Base-by-base conservation (phyloP, 352 stramenopile genomes). In the Pythium dissimile region DNA sequence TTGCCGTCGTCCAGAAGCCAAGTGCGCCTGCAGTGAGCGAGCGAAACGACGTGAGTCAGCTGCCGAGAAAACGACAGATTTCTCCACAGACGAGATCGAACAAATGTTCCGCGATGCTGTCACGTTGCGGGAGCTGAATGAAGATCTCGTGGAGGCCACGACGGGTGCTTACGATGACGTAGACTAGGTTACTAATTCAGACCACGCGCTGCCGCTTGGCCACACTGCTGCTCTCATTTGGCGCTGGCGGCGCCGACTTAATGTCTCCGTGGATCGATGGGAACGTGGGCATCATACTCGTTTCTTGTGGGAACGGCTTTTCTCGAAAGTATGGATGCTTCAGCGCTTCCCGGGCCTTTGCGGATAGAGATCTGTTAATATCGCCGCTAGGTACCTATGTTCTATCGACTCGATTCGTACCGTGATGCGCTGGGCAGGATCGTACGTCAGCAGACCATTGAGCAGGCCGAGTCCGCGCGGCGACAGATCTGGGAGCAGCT, bases 71-170 rank as follows among this genome's bases (percentile, higher is more conserved):
- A n/a, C n/a, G 20, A 45, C 13, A 11, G 69, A 85, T 2, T 77
- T 84, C 44, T 88, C 84, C 0, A 66, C 74, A 12, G 66, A 54
- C 4, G 71, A 91, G 37, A 52, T 94, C 12, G 64, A 72, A 55
- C 60, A 72, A 34, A 90, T 91, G 84, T 69, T 94, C 47, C 63
- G 86, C 27, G 77, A 94, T 41, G 79, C 81, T 2, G 69, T 92
- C 12, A 72, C 77, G 26, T 41, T 91, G 44, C 77, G 79, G 18
- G 75, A 91, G 16, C 72, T 88, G 31, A 85, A 88, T 32, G 77
- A 88, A 35, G 76, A 91, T 39, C 60, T 91, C n/a, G 54, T 89
- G 16, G 70, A 86, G 23, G 48, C 62, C 3, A 39, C 41, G 1
- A 50, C 30, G 3, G 26, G 30, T 0, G 34, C 16, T n/a, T 69